Base-by-base conservation (phyloP, 306 rosid species). In the Trifolium subterraneum region DNA sequence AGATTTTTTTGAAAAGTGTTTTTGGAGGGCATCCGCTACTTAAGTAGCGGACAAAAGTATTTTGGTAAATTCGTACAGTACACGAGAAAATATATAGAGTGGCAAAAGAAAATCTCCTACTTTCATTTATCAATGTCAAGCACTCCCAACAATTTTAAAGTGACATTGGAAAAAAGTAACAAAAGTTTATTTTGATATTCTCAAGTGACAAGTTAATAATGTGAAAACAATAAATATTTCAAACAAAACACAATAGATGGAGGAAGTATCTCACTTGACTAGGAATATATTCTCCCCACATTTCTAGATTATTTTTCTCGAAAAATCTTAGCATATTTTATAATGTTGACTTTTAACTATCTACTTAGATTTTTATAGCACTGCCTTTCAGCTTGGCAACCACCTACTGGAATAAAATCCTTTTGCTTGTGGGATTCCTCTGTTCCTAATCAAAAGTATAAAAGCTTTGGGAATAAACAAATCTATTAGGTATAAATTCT, bases 381-480 rank as follows among this genome's bases (percentile, higher is more conserved):
- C 13, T 15, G 22, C 10, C 14, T 31, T 33, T 7, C 14, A 33
- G 44, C 25, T 33, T 62, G 45, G 14, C 44, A 61, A 61, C 14
- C 67, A 33, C 10, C 35, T 14, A 48, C 29, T 7, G 62, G 73
- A 82, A 78, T 54, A 74, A 61, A 69, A 78, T 18, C 51, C 74
- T 69, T 82, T 35, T 65, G 47, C 19, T 68, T 67, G 68, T 68
- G 70, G 58, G 73, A 73, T 68, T 78, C 72, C 54, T 39, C 48
- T 7, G n/a, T 71, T 65, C 33, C 35, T 50, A 59, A 25, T 10
- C 52, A 60, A 74, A 80, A 33, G 19, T 13, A 4, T 1, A 29
- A 78, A 70, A 64, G 66, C 45, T 65, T 59, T 41, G 2, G 20
- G 12, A 63, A 76, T 80, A 80, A 55, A 72, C 22, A 39, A 63